Evolutionary conservation across 495 filamentous ascomycete species (phyloP), one percentile per base, ranked within the genome.

Genomic region (Xylaria venustula): DNA sequence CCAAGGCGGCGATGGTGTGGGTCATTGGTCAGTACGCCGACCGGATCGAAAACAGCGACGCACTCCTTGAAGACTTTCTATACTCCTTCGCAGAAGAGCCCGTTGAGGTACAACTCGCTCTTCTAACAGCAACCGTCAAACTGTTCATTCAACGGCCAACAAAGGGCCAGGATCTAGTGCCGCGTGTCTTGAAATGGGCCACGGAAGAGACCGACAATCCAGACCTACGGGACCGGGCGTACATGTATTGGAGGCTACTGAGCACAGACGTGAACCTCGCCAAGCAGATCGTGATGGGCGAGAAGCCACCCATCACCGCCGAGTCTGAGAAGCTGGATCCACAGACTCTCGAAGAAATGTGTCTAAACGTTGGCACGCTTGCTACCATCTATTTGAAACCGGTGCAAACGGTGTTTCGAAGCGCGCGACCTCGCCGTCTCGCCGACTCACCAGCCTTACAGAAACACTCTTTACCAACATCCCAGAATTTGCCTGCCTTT

Each of bases 1-100:
- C 94, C 40, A 99, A 98, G 73, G 91, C 93, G 4, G 94, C 94
- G n/a, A 93, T 99, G 85, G 95, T 99, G 62, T 99, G 94, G 94
- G 92, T 99, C 55, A 98, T 99, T 67, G 94, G 94, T 2, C 91
- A 99, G 67, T 99, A 99, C 71, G 95, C 94, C 7, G 90, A 92
- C 68, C 87, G 94, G 17, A 99, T 99, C 65, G 93, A 98, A 63
- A 97, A 98, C 72, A 91, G 89, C 20, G 94, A 98, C 64, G 90
- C 87, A 0, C 82, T 99, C 0, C 84, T 99, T 4, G 94, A 98
- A 55, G 94, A 98, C 67, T 99, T 98, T 73, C 75, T 99, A 23
- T 90, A 91, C 61, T 89, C 91, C 11, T 99, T 97, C 78, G 83
- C 88, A 36, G 94, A 99, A 61, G 94, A 99, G 75, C 88, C 91